phyloP scores from a whole-genome alignment of 2,329 filamentous ascomycete genomes.

The Orbilia oligospora region DNA sequence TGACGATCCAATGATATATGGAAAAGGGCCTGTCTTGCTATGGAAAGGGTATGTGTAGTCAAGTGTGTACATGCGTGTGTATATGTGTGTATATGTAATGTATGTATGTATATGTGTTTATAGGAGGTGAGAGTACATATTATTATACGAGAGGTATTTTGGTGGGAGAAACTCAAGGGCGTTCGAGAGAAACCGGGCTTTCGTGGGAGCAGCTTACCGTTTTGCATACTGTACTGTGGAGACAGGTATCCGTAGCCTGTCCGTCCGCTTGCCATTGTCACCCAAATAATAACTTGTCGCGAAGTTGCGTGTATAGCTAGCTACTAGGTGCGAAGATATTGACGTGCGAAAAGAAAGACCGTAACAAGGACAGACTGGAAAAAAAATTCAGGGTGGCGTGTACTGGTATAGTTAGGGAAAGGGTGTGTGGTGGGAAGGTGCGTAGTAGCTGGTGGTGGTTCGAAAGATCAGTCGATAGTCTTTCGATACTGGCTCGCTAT shows the following conservation, averaged over 20 bases:
- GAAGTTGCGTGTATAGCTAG: slow-evolving; percentile 59
- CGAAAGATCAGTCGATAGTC: slow-evolving; percentile 60
- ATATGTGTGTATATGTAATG: slow-evolving; percentile 20
- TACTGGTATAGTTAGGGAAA: slow-evolving; percentile 49
- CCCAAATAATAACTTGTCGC: slow-evolving; percentile 55
- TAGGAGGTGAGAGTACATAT: slow-evolving; percentile 51
- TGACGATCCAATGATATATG: slow-evolving; percentile 19
- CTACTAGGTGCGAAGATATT: slow-evolving; percentile 57
- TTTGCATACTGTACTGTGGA: slow-evolving; percentile 61
- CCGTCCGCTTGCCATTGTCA: slow-evolving; percentile 61
- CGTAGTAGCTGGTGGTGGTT: slow-evolving; percentile 17
- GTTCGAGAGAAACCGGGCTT: slow-evolving; percentile 17
- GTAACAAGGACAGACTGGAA: slow-evolving; percentile 55
- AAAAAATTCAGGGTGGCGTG: slow-evolving; percentile 59
- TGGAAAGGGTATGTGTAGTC: slow-evolving; percentile 26
- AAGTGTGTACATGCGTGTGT: slow-evolving; percentile 19
- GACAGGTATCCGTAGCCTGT: slow-evolving; percentile 61
- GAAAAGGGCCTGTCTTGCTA: slow-evolving; percentile 4
- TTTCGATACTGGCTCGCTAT: slow-evolving; percentile 43
- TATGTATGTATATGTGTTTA: slow-evolving; percentile 42
- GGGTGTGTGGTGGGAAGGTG: slow-evolving; percentile 52
- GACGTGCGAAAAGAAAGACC: slow-evolving; percentile 56
- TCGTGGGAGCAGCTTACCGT: slow-evolving; percentile 55
- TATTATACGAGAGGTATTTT: slow-evolving; percentile 55
- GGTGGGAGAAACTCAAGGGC: slow-evolving; percentile 41